Evolutionary conservation across 1,284 basidiomycete species (phyloP), one percentile per base, ranked within the genome.

Genomic region (Pseudozyma thailandica): DNA sequence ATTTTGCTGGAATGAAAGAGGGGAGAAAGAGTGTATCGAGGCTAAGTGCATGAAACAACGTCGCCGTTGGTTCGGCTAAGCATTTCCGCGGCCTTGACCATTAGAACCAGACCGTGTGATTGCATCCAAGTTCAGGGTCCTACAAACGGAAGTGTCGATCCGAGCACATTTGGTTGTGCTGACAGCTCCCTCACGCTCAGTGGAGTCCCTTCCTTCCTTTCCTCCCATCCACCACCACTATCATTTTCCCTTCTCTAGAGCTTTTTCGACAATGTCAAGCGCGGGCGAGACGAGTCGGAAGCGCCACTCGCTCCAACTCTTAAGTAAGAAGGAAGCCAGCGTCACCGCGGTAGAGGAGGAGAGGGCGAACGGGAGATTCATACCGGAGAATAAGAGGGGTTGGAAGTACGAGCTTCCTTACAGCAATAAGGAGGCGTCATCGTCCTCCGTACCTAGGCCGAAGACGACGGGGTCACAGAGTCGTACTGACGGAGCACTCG

Each of bases 361-460:
- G 20, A 50, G 39, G 8, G 60, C 62, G 0, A 49, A 71, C 38
- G 50, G 57, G 4, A 21, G 61, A 4, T 71, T 65, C 46, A 61
- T 71, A 8, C 68, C 68, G 0, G 68, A 71, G 41, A 61, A 53
- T 44, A 61, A 71, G 44, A 57, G 68, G 15, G 56, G 56, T 10
- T 65, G 68, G 62, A 61, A 58, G 31, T 68, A 61, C 18, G 57
- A 57, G 9, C 23, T 45, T 26, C 53, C 52, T 15, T 48, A 23
- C 25, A 16, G 20, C 3, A 28, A 20, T 18, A 15, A 38, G 1
- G 53, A 20, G 6, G 30, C 50, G 6, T 46, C 60, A 1, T 58
- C 62, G 6, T 13, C 21, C n/a, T 18, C 33, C 8, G 12, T 18
- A 23, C 15, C 35, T 9, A 21, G 16, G 4, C 50, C 37, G 10